Evolutionary conservation across 768 basidiomycete genomes (phyloP), one percentile per base, ranked within the genome.

Genomic region (Lactifluus piperatus): DNA sequence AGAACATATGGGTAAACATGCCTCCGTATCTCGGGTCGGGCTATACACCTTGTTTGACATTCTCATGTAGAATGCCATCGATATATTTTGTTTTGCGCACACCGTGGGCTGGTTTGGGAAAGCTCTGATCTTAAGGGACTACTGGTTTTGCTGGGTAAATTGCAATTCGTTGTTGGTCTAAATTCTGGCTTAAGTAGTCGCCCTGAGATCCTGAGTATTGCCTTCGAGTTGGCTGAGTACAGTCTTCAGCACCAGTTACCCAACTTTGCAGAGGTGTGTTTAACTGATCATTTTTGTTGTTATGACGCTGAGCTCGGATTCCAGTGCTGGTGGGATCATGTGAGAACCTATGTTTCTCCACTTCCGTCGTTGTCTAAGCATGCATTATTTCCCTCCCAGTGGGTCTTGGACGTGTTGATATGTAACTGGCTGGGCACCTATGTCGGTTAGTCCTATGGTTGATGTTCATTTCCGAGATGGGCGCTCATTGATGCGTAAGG

Each of bases 321-420:
- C 53, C 51, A 91, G 88, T 92, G 91, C 67, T 92, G 90, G 91
- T 93, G 90, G 90, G 91, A 92, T 69, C 90, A 93, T 76, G 89
- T 91, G 75, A 67, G 82, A 75, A 8, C 51, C 37, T 51, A 51
- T 49, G 20, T 52, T 41, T 27, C 51, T 48, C n/a, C n/a, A 41
- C 37, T n/a, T 44, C 29, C 39, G 39, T 56, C 56, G 27, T 46
- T 26, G 27, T 54, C 54, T 62, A 22, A 56, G 27, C 54, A 18
- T 58, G 49, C 26, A 36, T 52, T 27, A 32, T 32, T 48, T 13
- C 39, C 20, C 34, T 47, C 26, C 26, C 66, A 91, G 89, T 93
- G 90, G 90, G 76, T 93, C 62, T 76, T 93, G 52, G 90, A 93
- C 70, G 91, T 93, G 45, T 75, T 92, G 51, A 65, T 92, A 39